Base-by-base conservation (phyloP, 306 rosid species). In the Calophaca sinica region DNA sequence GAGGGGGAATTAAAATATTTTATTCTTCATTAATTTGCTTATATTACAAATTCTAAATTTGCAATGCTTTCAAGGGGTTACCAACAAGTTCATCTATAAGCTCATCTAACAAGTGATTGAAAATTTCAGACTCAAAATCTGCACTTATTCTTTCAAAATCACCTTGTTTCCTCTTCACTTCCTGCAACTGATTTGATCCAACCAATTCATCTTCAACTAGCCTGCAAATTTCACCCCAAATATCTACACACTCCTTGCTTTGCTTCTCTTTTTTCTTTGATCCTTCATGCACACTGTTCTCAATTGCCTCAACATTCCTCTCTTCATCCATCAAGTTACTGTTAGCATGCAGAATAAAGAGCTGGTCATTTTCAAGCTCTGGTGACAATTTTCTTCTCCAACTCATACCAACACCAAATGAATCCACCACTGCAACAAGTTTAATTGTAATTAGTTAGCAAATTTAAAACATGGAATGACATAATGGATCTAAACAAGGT, bases 331-430 rank as follows among this genome's bases (percentile, higher is more conserved):
- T 77, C 76, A 87, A 77, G 64, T 82, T 74, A 11, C 45, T 53
- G 72, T 85, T 84, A 38, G 80, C 82, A 44, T 82, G 79, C 46
- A 84, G 75, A 68, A 57, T 38, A 15, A 48, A 60, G 29, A 45
- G 78, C 76, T 79, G 69, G 48, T 61, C 77, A 66, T 76, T 87
- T 72, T 82, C 88, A 71, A 82, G 84, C 76, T 82, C 89, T 33
- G 85, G 57, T 2, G 96, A 86, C 62, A 92, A 68, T 77, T 88
- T 88, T 78, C 89, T 86, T 85, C 93, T 81, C 44, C 90, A 74
- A 53, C 73, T 76, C 54, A 83, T 53, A 39, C 50, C 70, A 26
- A 44, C 68, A 10, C 71, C 80, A 52, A 46, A 49, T 9, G 75
- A 73, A 64, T 68, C 84, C 53, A 32, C 74, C 2, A 81, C 93